These are phyloP conservation scores for Amborella trichopoda DNA, from an alignment of 164 flowering plant genomes.

Conservation along the genomic window DNA sequence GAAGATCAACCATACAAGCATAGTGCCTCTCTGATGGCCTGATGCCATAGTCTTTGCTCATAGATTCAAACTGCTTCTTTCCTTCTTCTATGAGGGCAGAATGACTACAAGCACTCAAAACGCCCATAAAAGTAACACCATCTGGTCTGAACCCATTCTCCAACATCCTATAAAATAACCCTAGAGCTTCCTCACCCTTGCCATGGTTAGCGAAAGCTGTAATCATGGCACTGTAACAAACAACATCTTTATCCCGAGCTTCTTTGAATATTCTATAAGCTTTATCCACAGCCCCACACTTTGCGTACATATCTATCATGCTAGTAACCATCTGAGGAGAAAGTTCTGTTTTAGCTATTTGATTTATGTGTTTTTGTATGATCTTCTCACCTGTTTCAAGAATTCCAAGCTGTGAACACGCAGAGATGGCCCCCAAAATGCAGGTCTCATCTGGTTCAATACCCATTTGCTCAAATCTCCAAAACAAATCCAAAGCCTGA, in stretches of 20 bases:
- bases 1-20: slow-evolving; percentile 7
- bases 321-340: slow-evolving; percentile 53
- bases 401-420: slow-evolving; percentile 20
- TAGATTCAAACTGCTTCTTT: neutral
- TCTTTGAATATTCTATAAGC: slow-evolving; percentile 40
- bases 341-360: slow-evolving; percentile 29
- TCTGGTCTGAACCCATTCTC: slow-evolving; percentile 7
- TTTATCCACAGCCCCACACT: slow-evolving; percentile 53
- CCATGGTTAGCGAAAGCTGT: slow-evolving; percentile 80
- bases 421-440: slow-evolving; percentile 24
- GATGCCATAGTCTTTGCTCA: neutral
- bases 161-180: slow-evolving; percentile 49
- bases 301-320: slow-evolving; percentile 60
- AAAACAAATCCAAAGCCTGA: slow-evolving; percentile 19
- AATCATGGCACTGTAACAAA: slow-evolving; percentile 82
- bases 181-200: slow-evolving; percentile 42
- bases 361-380: slow-evolving; percentile 41
- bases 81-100: slow-evolving; percentile 1
- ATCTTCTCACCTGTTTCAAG: too few species aligned
- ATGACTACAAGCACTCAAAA: slow-evolving; percentile 5
- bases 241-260: slow-evolving; percentile 31
- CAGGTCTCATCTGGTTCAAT: slow-evolving; percentile 23
- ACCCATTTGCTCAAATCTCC: slow-evolving; percentile 8
- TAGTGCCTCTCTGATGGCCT: slow-evolving; percentile 4
- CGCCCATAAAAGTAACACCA: slow-evolving; percentile 1